These are phyloP conservation scores for Pseudonitzschia multiseries DNA, from an alignment of 108 stramenopile genomes.

Conservation along the genomic window DNA sequence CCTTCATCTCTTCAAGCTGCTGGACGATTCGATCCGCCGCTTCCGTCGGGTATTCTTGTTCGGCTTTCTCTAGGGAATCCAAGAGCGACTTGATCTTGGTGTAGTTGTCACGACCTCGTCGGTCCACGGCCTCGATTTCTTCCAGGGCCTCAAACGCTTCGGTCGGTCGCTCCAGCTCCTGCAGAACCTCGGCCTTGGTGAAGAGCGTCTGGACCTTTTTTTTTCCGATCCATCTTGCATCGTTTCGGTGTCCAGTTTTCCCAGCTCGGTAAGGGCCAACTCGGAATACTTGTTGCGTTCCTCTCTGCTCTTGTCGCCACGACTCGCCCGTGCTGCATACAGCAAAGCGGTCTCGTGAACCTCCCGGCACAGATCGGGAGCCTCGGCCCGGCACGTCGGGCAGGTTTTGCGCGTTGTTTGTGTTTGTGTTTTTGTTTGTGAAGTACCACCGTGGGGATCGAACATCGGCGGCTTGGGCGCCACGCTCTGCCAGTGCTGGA, in stretches of 20 bases:
- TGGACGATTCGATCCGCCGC: neutral
- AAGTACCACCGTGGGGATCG: neutral
- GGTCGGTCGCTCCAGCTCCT: neutral
- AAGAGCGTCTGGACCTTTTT: neutral
- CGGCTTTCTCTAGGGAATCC: neutral
- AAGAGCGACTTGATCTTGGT: neutral
- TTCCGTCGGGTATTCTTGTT: neutral
- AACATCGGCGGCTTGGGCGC: neutral
- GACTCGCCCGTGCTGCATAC: neutral
- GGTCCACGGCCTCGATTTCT: neutral
- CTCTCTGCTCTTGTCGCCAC: neutral
- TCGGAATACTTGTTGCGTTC: neutral
- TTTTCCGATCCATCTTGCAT: neutral
- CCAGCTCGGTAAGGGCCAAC: slow-evolving; percentile 1
- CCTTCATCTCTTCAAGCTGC: neutral
- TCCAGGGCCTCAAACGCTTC: slow-evolving; percentile 9
- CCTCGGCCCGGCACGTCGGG: slow-evolving; percentile 4
- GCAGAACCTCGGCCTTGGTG: neutral
- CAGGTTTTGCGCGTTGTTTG: neutral
- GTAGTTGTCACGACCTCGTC: neutral
- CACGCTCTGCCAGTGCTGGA: neutral
- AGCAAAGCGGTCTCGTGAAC: neutral
- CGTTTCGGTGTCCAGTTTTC: neutral
- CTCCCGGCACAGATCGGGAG: neutral
- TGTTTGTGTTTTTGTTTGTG: neutral